A percentile compares a stretch with the other conserved stretches of the same genome.
These are phyloP conservation scores for Capniomyces stellatus DNA, from an alignment of 371 early-diverging fungal genomes.

Conservation along the genomic window DNA sequence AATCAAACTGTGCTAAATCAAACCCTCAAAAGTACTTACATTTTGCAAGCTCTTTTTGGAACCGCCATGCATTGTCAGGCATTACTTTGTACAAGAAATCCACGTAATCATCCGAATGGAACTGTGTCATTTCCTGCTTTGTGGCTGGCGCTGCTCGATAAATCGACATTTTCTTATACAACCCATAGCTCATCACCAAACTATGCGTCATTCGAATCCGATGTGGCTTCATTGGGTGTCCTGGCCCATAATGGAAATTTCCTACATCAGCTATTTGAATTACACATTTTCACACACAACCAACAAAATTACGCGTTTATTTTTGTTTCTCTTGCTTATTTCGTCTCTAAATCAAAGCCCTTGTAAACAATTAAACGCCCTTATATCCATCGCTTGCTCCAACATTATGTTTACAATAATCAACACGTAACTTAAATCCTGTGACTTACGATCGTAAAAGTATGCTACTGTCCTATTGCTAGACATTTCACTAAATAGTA, in stretches of 20 bases:
- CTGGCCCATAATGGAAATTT: constrained; percentile 46
- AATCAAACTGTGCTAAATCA: too few relatives aligned
- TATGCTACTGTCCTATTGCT: constrained; percentile 26
- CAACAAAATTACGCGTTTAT: background rate
- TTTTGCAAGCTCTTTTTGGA: constrained; percentile 24
- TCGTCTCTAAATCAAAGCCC: background rate
- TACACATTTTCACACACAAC: background rate
- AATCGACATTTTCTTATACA: constrained; percentile 91
- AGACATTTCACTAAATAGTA: too few relatives aligned
- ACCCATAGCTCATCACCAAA: constrained; percentile 91
- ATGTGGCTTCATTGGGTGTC: constrained; percentile 97
- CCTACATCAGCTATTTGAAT: constrained; percentile 25
- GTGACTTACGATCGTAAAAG: constrained; percentile 25
- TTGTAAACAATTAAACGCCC: background rate
- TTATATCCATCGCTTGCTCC: too few relatives aligned
- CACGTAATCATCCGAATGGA: constrained; percentile 99
- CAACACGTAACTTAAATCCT: background rate
- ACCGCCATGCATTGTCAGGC: constrained; percentile 45
- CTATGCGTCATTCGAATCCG: constrained; percentile 97
- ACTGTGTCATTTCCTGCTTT: constrained; percentile 91
- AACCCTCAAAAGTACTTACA: constrained; percentile 16
- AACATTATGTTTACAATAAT: background rate
- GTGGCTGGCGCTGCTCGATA: constrained; percentile 55
- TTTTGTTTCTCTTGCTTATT: background rate
- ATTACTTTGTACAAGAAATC: constrained; percentile 90